Base-by-base conservation (phyloP, 2,329 filamentous ascomycete genomes). In the Endothia cerciana region DNA sequence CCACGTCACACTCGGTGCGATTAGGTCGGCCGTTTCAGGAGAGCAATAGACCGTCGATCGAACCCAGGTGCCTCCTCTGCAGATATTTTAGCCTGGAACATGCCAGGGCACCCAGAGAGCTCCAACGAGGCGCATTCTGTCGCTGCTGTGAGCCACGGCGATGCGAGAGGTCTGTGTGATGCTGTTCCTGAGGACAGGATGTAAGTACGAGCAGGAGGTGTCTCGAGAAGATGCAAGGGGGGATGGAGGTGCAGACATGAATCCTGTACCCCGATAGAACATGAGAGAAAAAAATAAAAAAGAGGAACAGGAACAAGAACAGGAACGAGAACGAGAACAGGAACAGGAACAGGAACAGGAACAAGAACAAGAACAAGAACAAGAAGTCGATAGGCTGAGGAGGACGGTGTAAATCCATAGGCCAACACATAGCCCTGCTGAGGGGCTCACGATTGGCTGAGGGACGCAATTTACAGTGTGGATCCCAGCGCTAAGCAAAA, bases 401-500 rank as follows among this genome's bases (percentile, higher is more conserved):
- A 15, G 10, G 57, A 45, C 13, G 11, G 11, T 25, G 33, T 57
- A 40, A 45, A 28, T n/a, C 38, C 22, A 59, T 45, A 30, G 11
- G 57, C 40, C 57, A 59, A 22, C 57, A 45, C 51, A 55, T 55
- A 43, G n/a, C 7, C 51, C 25, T 33, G 51, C 25, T 33, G 28
- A 15, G n/a, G n/a, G 15, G 28, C 15, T 17, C 57, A 28, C 38
- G 57, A 59, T 59, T 59, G 57, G 57, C 40, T 59, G 40, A 59
- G 22, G 38, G 25, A 3, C 10, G 38, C 38, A 41, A 59, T 22
- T 8, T 43, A 6, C 13, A n/a, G 40, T 6, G 38, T n/a, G 38
- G 36, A 17, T 5, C 40, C n/a, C 7, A 15, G 36, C 40, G 57
- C 57, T 59, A 59, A 30, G 36, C 57, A 13, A 17, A 59, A 45